These are phyloP conservation scores for Phytophthora sp. DNA, from an alignment of 352 stramenopile species.

Conservation along the genomic window DNA sequence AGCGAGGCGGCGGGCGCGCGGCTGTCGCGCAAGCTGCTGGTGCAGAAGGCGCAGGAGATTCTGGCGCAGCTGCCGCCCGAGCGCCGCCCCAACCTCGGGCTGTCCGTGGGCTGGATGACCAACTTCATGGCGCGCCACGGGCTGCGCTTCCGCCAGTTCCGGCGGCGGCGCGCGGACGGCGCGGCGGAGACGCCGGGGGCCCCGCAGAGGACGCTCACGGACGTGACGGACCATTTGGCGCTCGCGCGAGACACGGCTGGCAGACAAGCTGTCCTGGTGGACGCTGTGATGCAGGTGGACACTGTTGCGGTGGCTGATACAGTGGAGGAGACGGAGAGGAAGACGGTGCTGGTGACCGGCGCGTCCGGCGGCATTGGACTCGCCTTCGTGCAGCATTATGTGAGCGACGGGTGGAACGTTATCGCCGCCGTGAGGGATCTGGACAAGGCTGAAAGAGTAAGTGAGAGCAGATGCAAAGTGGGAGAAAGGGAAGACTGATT, in stretches of 20 bases:
- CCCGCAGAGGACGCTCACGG: slow-evolving; percentile 12
- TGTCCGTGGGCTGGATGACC: slow-evolving; percentile 37
- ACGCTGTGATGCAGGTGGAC: neutral
- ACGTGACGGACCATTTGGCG: slow-evolving; percentile 26
- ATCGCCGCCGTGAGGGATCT: slow-evolving; percentile 44
- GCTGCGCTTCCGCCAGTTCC: slow-evolving; percentile 25
- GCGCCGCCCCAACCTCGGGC: slow-evolving; percentile 14
- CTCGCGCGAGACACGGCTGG: slow-evolving; percentile 5
- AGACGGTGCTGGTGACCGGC: slow-evolving; percentile 57
- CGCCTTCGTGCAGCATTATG: slow-evolving; percentile 49
- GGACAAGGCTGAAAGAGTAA: slow-evolving; percentile 26
- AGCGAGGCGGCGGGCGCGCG: neutral
- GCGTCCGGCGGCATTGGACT: slow-evolving; percentile 49
- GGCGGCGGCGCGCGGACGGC: slow-evolving; percentile 2
- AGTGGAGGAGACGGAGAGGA: slow-evolving; percentile 1
- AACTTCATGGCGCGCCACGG: slow-evolving; percentile 34
- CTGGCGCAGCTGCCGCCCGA: slow-evolving; percentile 13
- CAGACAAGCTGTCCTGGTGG: neutral
- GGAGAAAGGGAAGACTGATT: no score
- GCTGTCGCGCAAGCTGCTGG: slow-evolving; percentile 29
- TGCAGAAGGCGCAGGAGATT: slow-evolving; percentile 26
- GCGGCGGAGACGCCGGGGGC: neutral
- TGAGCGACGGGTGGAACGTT: slow-evolving; percentile 54
- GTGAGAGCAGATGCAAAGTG: neutral
- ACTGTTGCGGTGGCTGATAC: neutral